phyloP scores from a whole-genome alignment of 2,329 filamentous ascomycete species.

The Daldinia sp. region DNA sequence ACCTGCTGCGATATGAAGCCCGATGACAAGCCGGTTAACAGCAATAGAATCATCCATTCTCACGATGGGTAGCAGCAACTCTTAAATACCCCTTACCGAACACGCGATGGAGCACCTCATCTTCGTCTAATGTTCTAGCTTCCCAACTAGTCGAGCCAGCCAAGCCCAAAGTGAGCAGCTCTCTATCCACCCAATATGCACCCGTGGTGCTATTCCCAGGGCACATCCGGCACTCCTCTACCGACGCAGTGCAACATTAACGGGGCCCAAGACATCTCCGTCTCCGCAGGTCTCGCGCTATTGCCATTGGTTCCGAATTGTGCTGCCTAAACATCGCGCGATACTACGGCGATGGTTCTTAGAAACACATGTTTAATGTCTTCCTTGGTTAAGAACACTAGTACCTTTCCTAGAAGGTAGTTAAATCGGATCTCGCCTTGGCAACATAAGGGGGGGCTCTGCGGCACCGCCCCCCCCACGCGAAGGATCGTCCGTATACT shows the following conservation, averaged over 20 bases:
- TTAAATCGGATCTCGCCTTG: background rate
- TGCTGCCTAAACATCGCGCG: background rate
- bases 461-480: background rate
- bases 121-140: background rate
- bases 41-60: background rate
- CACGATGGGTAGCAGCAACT: background rate
- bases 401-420: background rate
- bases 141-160: background rate
- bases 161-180: background rate
- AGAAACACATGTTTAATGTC: background rate
- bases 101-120: background rate
- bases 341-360: background rate
- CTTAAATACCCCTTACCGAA: constrained; percentile 6
- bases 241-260: background rate
- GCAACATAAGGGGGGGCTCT: background rate
- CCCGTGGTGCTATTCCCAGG: background rate
- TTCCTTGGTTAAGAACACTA: background rate
- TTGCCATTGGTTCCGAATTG: background rate
- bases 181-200: background rate
- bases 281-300: background rate
- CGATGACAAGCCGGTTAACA: background rate
- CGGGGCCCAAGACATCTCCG: background rate
- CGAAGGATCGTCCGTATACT: background rate
- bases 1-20: background rate
- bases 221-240: background rate